Evolutionary conservation across 331 rosid species (phyloP).

Genomic region (Saraca asoca): DNA sequence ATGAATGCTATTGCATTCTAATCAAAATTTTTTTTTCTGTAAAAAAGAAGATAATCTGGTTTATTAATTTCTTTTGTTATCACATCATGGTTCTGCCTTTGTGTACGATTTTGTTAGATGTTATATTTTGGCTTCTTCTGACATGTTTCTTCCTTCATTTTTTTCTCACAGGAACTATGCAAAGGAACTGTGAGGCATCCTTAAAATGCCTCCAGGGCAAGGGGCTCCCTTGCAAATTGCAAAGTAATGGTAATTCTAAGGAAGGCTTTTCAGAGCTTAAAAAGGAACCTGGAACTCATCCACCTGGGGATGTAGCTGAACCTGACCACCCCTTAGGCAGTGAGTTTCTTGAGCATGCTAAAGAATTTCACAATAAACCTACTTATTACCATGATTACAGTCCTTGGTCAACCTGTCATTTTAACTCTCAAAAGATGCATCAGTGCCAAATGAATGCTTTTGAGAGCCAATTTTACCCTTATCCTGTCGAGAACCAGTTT

Average conservation of each 20-base stretch:
- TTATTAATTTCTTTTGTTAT: too few species aligned
- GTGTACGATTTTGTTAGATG: conserved; percentile 10
- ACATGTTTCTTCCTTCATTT: conserved; percentile 21
- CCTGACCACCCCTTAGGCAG: conserved; percentile 48
- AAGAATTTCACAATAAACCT: conserved; percentile 60
- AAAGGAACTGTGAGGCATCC: conserved; percentile 81
- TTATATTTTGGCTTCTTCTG: conserved; percentile 1
- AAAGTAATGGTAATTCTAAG: conserved; percentile 58
- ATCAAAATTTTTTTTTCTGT: too few species aligned
- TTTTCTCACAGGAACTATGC: conserved; percentile 67
- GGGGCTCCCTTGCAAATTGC: conserved; percentile 63
- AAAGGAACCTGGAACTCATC: conserved; percentile 49
- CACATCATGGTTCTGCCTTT: too few species aligned
- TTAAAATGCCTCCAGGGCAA: conserved; percentile 79
- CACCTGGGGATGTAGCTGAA: conserved; percentile 58
- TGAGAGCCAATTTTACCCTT: conserved; percentile 65
- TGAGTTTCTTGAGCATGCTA: conserved; percentile 62
- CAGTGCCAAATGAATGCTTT: conserved; percentile 72
- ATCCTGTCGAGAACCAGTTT: conserved; percentile 62
- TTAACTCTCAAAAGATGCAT: conserved; percentile 67
- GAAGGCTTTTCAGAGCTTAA: conserved; percentile 55
- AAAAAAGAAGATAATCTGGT: too few species aligned
- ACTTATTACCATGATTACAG: conserved; percentile 62
- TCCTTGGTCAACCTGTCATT: conserved; percentile 66
- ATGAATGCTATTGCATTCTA: too few species aligned